Percentiles rank a stretch among this genome's conserved stretches.
These are phyloP conservation scores for Claviceps monticola DNA, from an alignment of 2,329 filamentous ascomycete species.

Conservation along the genomic window DNA sequence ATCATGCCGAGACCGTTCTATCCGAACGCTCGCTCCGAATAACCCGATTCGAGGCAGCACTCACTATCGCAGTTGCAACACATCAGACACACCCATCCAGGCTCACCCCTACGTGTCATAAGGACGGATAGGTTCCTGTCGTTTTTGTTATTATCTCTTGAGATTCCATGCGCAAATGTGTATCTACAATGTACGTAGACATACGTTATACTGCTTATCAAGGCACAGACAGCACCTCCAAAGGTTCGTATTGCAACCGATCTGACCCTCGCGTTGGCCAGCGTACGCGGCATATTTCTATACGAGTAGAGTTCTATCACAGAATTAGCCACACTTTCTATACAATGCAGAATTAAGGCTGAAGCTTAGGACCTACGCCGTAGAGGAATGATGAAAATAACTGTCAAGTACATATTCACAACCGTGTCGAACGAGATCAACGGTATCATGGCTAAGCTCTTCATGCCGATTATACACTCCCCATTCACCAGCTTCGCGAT, in stretches of 20 bases:
- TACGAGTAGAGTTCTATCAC: conserved; percentile 39
- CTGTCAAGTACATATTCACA: conserved; percentile 49
- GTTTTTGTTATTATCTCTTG: not conserved
- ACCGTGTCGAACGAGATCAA: conserved; percentile 47
- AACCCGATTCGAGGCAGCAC: conserved; percentile 9
- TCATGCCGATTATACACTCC: conserved; percentile 48
- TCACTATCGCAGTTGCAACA: conserved; percentile 50
- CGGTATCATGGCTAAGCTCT: conserved; percentile 42
- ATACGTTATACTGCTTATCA: conserved; percentile 43
- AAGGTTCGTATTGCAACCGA: conserved; percentile 44
- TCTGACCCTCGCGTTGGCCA: conserved; percentile 29
- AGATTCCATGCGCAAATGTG: not conserved
- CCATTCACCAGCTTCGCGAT: conserved; percentile 41
- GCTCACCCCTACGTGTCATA: conserved; percentile 45
- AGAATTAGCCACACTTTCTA: not conserved
- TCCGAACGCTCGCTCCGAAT: not conserved
- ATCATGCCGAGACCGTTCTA: not conserved
- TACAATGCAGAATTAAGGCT: not conserved
- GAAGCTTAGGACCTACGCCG: conserved; percentile 28
- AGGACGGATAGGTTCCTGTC: conserved; percentile 43
- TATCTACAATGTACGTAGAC: conserved; percentile 8
- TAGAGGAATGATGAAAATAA: conserved; percentile 48
- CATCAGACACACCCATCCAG: conserved; percentile 51
- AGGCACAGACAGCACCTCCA: conserved; percentile 41
- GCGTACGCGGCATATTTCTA: conserved; percentile 28